Base-by-base conservation (phyloP, 2,329 filamentous ascomycete genomes). In the Neonectria faginata region DNA sequence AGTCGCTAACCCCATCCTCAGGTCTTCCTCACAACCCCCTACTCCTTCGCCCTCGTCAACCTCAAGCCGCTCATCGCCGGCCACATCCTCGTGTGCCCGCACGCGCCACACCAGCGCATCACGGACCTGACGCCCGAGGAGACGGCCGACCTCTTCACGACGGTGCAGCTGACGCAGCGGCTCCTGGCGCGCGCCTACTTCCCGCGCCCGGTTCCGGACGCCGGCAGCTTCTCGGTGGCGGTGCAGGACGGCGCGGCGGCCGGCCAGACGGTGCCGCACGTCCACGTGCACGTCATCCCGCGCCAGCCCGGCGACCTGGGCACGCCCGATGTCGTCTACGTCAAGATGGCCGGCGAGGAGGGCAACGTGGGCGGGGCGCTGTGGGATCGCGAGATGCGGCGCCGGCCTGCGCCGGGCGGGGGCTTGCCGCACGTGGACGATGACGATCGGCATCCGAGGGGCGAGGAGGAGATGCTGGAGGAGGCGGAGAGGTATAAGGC, bases 61-160 rank as follows among this genome's bases (percentile, higher is more conserved):
- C 88, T 98, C 77, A 97, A 97, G 81, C 96, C 96, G 25, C 88
- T 99, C 41, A 86, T 97, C 2, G 94, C 94, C 0, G 96, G 96
- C 62, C 96, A 99, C 82, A 91, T 98, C 66, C 91, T 99, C 33
- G 88, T 99, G 66, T 97, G 92, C 70, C 93, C 96, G 0, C 86
- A 88, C 20, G 85, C 85, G 36, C 80, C 83, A 29, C 91, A 94
- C 70, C 87, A 85, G 52, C 92, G 93, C 54, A 86, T 98, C 60
- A 88, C 89, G 56, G 92, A 97, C 76, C 87, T 97, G 52, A 88
- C 88, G 0, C 73, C 85, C 0, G 82, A 84, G 18, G 94, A 97
- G 81, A 87, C 93, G 31, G 79, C 82, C 29, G 95, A 99, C 78
- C 88, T 99, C 22, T 97, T 97, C 81, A 79, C 86, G n/a, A 91